Conservation (phyloP, 2,329 filamentous ascomycete species). For the Kalaharituber pfeilii region DNA sequence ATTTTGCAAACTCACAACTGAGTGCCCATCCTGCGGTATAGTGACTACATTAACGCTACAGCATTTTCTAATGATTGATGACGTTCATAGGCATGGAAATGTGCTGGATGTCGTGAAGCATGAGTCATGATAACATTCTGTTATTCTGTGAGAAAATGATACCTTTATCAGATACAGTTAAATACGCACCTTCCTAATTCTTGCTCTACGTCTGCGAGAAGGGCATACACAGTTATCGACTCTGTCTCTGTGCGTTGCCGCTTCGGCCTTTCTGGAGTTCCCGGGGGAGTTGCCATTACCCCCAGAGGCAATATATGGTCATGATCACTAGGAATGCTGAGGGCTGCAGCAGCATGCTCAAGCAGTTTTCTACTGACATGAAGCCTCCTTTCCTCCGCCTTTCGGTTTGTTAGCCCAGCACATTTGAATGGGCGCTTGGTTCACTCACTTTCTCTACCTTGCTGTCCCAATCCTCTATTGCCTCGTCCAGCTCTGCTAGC, state of each 20-base stretch:
- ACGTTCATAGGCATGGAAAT: neutral
- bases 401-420: no score
- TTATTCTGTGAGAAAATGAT: neutral
- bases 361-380: conserved; percentile 62
- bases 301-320: conserved; percentile 1
- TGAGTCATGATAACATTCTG: neutral
- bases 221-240: conserved; percentile 36
- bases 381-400: conserved; percentile 58
- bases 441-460: conserved; percentile 44
- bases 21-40: neutral
- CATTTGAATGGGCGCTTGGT: neutral
- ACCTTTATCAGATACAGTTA: neutral
- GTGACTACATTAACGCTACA: neutral
- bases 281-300: conserved; percentile 32
- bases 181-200: conserved; percentile 29
- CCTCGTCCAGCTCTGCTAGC: conserved; percentile 54
- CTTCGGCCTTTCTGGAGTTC: conserved; percentile 38
- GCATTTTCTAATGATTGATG: neutral
- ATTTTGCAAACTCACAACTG: neutral
- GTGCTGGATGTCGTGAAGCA: neutral
- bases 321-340: conserved; percentile 34
- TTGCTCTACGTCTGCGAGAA: conserved; percentile 49
- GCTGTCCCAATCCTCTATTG: conserved; percentile 62
- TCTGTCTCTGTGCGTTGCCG: conserved; percentile 18
- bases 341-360: conserved; percentile 60